These are phyloP conservation scores for Colletotrichum siamense DNA, from an alignment of 2,329 filamentous ascomycete genomes.

Conservation along the genomic window DNA sequence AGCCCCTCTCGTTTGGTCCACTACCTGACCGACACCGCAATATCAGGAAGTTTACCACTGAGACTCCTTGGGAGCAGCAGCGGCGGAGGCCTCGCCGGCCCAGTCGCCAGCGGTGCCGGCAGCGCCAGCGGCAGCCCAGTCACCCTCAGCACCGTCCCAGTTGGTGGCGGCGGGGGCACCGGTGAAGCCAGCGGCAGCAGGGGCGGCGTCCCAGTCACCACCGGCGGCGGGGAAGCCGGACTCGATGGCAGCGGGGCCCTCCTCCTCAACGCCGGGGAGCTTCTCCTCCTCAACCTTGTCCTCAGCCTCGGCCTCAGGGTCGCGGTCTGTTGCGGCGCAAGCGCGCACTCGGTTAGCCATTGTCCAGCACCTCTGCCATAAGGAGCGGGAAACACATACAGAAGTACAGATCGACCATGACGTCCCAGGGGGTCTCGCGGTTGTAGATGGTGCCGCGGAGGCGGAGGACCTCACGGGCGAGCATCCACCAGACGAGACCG, in stretches of 20 bases:
- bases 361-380: not conserved
- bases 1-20: not conserved
- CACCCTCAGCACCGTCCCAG: conserved; percentile 62
- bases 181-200: conserved; percentile 70
- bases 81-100: conserved; percentile 58
- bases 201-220: conserved; percentile 86
- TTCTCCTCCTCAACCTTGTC: conserved; percentile 97
- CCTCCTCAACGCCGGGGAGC: conserved; percentile 83
- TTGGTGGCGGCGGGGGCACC: conserved; percentile 59
- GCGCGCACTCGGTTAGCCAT: not conserved
- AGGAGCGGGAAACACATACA: conserved; percentile 56
- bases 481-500: conserved; percentile 98
- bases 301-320: conserved; percentile 99
- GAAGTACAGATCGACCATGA: conserved; percentile 99
- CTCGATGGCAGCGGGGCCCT: conserved; percentile 79
- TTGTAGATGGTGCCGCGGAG: conserved; percentile 95
- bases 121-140: conserved; percentile 59
- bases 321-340: conserved; percentile 69
- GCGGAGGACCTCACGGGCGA: conserved; percentile 98
- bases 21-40: conserved; percentile 11
- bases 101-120: conserved; percentile 65
- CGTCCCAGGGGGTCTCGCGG: conserved; percentile 97
- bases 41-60: conserved; percentile 50
- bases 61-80: conserved; percentile 53
- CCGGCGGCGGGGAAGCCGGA: conserved; percentile 71